phyloP scores from a whole-genome alignment of 768 basidiomycete species.

The Xanthoconium stramineum region DNA sequence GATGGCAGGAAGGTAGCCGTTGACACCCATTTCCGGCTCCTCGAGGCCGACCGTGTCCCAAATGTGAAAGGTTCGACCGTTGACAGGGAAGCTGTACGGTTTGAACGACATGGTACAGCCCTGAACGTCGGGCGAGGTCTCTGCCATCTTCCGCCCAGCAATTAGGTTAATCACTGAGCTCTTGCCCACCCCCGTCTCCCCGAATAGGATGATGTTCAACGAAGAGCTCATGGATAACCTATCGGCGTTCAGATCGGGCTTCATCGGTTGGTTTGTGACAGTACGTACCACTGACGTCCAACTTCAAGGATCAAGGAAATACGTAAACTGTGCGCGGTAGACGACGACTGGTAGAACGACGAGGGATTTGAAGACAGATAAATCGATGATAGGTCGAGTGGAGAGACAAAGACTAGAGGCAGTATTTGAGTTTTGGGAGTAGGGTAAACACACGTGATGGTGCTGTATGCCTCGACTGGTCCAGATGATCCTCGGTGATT shows the following conservation, averaged over 20 bases:
- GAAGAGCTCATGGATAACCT: constrained; percentile 19
- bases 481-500: constrained; percentile 22
- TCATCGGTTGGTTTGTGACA: constrained; percentile 2
- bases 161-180: constrained; percentile 35
- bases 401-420: background rate
- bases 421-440: constrained; percentile 16
- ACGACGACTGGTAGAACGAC: background rate
- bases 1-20: constrained; percentile 28
- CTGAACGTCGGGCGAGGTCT: constrained; percentile 24
- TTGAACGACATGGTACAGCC: constrained; percentile 39
- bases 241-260: constrained; percentile 15
- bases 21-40: constrained; percentile 26
- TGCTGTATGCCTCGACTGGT: constrained; percentile 11
- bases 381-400: constrained; percentile 2
- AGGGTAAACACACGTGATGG: background rate
- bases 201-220: constrained; percentile 42
- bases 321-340: background rate
- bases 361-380: background rate
- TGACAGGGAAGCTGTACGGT: constrained; percentile 25
- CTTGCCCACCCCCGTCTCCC: constrained; percentile 40
- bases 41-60: constrained; percentile 38
- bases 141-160: constrained; percentile 23
- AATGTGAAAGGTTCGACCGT: constrained; percentile 16
- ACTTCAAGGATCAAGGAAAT: background rate
- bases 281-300: constrained; percentile 9